Evolutionary conservation across 768 basidiomycete species (phyloP).

Genomic region (Trametes cingulata): DNA sequence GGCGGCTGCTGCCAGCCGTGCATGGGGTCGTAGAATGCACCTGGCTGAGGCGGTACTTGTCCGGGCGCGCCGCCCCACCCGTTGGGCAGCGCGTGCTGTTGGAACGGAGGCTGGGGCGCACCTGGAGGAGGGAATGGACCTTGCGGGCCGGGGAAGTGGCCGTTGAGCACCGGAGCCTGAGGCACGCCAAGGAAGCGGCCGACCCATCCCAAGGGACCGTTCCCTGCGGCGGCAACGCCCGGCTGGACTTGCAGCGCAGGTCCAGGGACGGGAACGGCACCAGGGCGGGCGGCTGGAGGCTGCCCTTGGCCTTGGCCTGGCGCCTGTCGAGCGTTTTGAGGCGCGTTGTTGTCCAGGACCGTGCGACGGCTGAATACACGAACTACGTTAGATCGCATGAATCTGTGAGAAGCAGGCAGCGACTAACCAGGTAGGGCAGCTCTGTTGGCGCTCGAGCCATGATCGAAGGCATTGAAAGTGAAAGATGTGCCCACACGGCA

Average conservation of each 20-base stretch:
- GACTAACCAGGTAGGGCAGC: slow-evolving; percentile 94
- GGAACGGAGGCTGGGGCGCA: slow-evolving; percentile 29
- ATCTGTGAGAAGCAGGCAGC: background rate
- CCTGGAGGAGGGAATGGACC: slow-evolving; percentile 29
- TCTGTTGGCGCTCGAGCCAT: slow-evolving; percentile 98
- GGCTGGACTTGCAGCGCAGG: slow-evolving; percentile 35
- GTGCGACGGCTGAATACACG: slow-evolving; percentile 62
- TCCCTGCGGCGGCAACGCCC: slow-evolving; percentile 16
- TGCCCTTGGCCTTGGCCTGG: slow-evolving; percentile 20
- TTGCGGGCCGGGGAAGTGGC: slow-evolving; percentile 31
- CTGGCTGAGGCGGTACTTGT: slow-evolving; percentile 1
- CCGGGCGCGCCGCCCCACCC: background rate
- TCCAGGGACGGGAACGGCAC: slow-evolving; percentile 25
- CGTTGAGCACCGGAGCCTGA: slow-evolving; percentile 41
- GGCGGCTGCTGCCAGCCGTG: slow-evolving; percentile 19
- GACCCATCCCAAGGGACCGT: slow-evolving; percentile 42
- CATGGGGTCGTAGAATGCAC: slow-evolving; percentile 7
- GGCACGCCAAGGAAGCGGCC: slow-evolving; percentile 60
- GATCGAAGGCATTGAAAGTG: slow-evolving; percentile 96
- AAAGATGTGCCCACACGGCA: slow-evolving; percentile 97
- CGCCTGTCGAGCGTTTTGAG: slow-evolving; percentile 17
- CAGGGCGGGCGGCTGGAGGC: slow-evolving; percentile 27
- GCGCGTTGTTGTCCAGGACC: slow-evolving; percentile 57
- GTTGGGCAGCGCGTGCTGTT: slow-evolving; percentile 30
- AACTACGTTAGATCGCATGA: background rate